Base-by-base conservation (phyloP, 768 basidiomycete genomes). In the Lactifluus subvellereus region DNA sequence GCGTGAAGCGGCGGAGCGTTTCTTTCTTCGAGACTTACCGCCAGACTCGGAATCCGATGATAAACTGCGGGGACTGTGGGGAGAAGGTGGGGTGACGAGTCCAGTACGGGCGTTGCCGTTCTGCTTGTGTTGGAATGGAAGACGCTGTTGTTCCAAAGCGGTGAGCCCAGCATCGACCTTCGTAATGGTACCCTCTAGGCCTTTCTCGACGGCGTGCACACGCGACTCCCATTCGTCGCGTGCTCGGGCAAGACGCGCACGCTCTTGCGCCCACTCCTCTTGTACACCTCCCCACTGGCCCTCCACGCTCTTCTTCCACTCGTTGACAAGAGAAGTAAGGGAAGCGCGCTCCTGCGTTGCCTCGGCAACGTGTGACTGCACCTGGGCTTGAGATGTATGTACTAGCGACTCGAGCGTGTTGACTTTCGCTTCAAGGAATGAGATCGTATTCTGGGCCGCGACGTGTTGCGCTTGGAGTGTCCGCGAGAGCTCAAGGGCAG, bases 201-300 rank as follows among this genome's bases (percentile, higher is more conserved):
- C 79, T 14, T 76, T 73, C 67, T 87, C 84, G n/a, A 86, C 75
- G 9, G 73, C 72, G 13, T 79, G 76, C 57, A 82, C 76, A 59
- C 84, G 80, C 6, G 62, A 74, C 74, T 95, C 94, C 87, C 89
- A 95, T 67, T 94, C 91, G 47, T 89, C 85, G 53, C 87, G 79
- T 13, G 91, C 91, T 20, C 80, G 77, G 45, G 79, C 78, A 11
- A 97, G 78, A 20, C 91, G 79, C 64, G 88, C 87, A 4, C 93
- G 79, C 73, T 97, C 94, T 42, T 82, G 78, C 2, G 80, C 80
- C 93, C 93, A 97, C 59, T 89, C 88, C 67, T 91, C 87, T 68
- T 87, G 84, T 37, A 94, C 86, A 33, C 74, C 76, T 40, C 77
- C 81, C 91, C 91, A 94, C 54, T 86, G 83, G 9, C 86, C 88